phyloP scores from a whole-genome alignment of 495 filamentous ascomycete species.

The Massariosphaeria phaeospora region DNA sequence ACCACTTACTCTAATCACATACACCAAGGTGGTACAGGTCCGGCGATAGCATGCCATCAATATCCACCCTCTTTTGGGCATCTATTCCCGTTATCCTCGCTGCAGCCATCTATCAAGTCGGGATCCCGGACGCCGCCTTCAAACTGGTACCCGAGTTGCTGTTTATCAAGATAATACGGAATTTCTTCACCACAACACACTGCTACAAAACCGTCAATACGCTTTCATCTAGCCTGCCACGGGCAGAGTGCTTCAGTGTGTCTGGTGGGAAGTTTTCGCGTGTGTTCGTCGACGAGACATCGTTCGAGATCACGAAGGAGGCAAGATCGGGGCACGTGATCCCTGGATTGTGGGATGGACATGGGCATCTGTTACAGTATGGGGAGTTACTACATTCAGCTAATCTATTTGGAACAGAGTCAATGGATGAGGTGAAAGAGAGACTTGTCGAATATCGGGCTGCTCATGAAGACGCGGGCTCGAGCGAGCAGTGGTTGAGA shows the following conservation, averaged over 20 bases:
- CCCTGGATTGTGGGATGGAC: conserved; percentile 62
- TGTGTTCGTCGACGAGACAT: conserved; percentile 17
- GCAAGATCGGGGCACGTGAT: conserved; percentile 44
- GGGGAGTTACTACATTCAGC: conserved; percentile 60
- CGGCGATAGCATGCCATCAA: conserved; percentile 3
- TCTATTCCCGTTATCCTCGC: conserved; percentile 10
- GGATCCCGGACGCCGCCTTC: conserved; percentile 2
- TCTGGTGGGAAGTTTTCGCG: conserved; percentile 14
- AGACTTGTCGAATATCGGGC: conserved; percentile 47
- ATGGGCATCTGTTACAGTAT: conserved; percentile 59
- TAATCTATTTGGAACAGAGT: conserved; percentile 52
- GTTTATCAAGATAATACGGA: conserved; percentile 10
- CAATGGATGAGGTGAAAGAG: conserved; percentile 47
- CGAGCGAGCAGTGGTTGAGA: conserved; percentile 51
- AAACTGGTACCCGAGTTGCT: background rate
- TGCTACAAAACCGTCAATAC: conserved; percentile 24
- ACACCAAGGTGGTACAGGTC: too few relatives aligned
- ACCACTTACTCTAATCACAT: too few relatives aligned
- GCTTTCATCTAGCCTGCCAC: background rate
- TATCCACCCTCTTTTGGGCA: conserved; percentile 1
- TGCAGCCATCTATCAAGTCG: conserved; percentile 19
- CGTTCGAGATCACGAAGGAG: conserved; percentile 6
- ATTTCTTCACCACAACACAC: conserved; percentile 12
- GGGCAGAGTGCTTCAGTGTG: conserved; percentile 22
- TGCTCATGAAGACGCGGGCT: conserved; percentile 42